Conservation (phyloP, 306 rosid species). For the Elaeagnus macrophylla region DNA sequence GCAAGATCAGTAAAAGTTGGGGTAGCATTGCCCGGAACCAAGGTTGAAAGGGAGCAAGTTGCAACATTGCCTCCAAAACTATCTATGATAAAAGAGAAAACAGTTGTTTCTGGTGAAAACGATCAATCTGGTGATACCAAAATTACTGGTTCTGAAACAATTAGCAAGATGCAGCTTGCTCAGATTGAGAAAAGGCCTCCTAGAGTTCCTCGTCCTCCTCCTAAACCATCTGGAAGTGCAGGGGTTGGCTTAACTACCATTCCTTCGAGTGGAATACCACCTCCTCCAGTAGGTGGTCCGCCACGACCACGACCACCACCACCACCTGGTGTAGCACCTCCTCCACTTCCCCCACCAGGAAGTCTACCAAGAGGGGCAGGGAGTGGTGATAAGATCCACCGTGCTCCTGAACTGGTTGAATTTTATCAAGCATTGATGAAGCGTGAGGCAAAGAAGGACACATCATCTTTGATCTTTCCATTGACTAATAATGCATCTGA, state of each 20-base stretch:
- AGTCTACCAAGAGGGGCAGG: constrained; percentile 56
- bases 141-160: constrained; percentile 38
- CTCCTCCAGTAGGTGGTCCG: constrained; percentile 66
- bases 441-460: constrained; percentile 89
- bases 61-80: constrained; percentile 65
- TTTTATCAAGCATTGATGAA: constrained; percentile 93
- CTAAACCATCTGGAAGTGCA: constrained; percentile 41
- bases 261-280: constrained; percentile 39
- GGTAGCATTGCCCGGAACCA: constrained; percentile 34
- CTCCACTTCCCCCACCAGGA: constrained; percentile 87
- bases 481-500: constrained; percentile 53
- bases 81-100: constrained; percentile 60
- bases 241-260: constrained; percentile 29
- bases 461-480: constrained; percentile 53
- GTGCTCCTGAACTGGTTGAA: constrained; percentile 84
- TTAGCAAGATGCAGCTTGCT: constrained; percentile 78
- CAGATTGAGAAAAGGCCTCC: constrained; percentile 87
- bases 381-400: constrained; percentile 71
- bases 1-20: constrained; percentile 76
- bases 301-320: constrained; percentile 36
- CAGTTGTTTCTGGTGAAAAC: constrained; percentile 38
- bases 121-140: constrained; percentile 53
- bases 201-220: constrained; percentile 84
- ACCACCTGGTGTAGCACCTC: constrained; percentile 71
- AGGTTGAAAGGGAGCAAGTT: constrained; percentile 40